Conservation (phyloP, 768 basidiomycete species). For the Boletus edulis region DNA sequence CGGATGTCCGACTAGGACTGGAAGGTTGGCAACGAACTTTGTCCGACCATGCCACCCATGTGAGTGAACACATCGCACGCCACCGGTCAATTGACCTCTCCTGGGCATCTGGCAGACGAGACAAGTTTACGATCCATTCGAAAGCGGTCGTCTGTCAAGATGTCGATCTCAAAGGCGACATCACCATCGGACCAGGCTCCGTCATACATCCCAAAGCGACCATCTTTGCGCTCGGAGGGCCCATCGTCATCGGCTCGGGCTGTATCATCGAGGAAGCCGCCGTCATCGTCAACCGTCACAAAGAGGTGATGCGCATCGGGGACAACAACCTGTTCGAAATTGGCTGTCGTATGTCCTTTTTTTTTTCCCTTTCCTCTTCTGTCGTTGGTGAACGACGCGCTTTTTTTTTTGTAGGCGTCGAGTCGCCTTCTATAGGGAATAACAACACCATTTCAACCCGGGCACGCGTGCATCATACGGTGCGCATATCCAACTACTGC, state of each 20-base stretch:
- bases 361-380: too few species aligned
- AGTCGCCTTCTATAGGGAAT: conserved; percentile 80
- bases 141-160: conserved; percentile 91
- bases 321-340: conserved; percentile 95
- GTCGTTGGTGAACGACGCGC: too few species aligned
- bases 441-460: conserved; percentile 86
- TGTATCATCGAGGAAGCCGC: conserved; percentile 92
- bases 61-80: conserved; percentile 11
- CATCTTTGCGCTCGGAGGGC: conserved; percentile 87
- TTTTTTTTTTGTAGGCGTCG: conserved; percentile 59
- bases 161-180: conserved; percentile 91
- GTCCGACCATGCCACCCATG: conserved; percentile 28
- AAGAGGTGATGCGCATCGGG: conserved; percentile 90
- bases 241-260: conserved; percentile 83
- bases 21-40: background rate
- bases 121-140: conserved; percentile 88
- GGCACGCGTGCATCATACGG: conserved; percentile 78
- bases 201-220: conserved; percentile 94
- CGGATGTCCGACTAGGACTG: too few species aligned
- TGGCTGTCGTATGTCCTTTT: conserved; percentile 69
- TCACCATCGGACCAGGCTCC: conserved; percentile 89
- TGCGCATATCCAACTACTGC: conserved; percentile 77
- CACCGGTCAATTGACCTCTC: background rate
- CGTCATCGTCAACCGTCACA: conserved; percentile 87
- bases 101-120: conserved; percentile 50